Evolutionary conservation across 257 asterid species (phyloP).

Genomic region (Echites panduratus): DNA sequence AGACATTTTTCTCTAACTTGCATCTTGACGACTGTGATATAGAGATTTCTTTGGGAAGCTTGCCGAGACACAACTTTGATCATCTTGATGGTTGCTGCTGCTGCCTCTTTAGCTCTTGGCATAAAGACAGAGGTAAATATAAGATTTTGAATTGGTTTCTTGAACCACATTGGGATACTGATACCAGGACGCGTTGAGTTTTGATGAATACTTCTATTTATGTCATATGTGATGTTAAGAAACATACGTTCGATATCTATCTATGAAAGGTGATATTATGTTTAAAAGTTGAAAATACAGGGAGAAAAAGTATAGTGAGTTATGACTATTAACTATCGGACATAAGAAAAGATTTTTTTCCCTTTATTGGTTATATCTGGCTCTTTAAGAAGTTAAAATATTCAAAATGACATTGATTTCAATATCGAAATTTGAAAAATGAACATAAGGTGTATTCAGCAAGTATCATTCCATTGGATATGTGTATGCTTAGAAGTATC

Average conservation of each 20-base stretch:
- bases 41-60: conserved; percentile 94
- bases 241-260: no score
- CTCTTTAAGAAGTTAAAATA: neutral
- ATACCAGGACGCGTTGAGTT: neutral
- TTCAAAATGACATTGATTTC: neutral
- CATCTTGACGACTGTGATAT: conserved; percentile 12
- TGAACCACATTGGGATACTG: neutral
- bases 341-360: no score
- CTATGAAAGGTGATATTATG: neutral
- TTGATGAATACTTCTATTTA: no score
- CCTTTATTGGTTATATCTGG: neutral
- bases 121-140: conserved; percentile 81
- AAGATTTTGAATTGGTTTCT: neutral
- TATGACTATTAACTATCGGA: no score
- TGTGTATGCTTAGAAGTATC: neutral
- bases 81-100: conserved; percentile 97
- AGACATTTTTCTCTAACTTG: conserved; percentile 11
- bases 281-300: no score
- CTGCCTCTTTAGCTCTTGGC: conserved; percentile 93
- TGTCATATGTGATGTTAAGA: no score
- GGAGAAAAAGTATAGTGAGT: no score
- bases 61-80: conserved; percentile 86
- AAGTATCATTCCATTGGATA: neutral
- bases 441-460: neutral
- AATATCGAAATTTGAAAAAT: neutral